A percentile compares a stretch with the other conserved stretches of the same genome.
These are phyloP conservation scores for Candida morakotiae DNA, from an alignment of 805 yeast genomes.

Conservation along the genomic window DNA sequence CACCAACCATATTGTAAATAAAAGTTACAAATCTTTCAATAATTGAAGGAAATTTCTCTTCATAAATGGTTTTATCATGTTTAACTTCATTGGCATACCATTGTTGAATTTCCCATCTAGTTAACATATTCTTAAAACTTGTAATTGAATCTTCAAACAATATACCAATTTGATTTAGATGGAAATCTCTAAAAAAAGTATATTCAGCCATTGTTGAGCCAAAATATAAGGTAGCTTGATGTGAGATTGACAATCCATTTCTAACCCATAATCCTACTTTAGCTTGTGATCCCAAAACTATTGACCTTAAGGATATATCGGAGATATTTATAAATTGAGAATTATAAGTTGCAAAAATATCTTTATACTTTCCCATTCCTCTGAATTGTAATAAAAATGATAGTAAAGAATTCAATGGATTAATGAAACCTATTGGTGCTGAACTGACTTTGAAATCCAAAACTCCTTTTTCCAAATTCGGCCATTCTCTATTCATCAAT, in stretches of 20 bases:
- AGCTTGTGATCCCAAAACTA: conserved; percentile 60
- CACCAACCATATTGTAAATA: conserved; percentile 42
- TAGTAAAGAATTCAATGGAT: conserved; percentile 56
- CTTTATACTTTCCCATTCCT: conserved; percentile 19
- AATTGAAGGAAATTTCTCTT: conserved; percentile 45
- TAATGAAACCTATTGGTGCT: conserved; percentile 51
- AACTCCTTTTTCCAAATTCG: conserved; percentile 24
- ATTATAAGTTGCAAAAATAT: conserved; percentile 25
- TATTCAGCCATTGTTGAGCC: conserved; percentile 39
- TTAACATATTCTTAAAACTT: conserved; percentile 35
- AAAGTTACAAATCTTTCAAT: conserved; percentile 40
- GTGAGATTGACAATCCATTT: conserved; percentile 55
- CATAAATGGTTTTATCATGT: conserved; percentile 37
- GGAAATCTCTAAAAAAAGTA: conserved; percentile 41
- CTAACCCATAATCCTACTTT: conserved; percentile 69
- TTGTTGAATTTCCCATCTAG: conserved; percentile 54
- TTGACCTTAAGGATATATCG: conserved; percentile 55
- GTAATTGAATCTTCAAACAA: conserved; percentile 35
- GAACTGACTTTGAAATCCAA: conserved; percentile 42
- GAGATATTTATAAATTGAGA: conserved; percentile 33
- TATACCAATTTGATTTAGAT: conserved; percentile 42
- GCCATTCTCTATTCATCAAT: conserved; percentile 20
- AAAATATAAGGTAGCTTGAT: conserved; percentile 48
- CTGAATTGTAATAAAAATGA: conserved; percentile 37
- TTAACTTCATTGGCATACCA: conserved; percentile 42